phyloP scores from a whole-genome alignment of 2,329 filamentous ascomycete genomes.

The Didymosphaeria variabile region DNA sequence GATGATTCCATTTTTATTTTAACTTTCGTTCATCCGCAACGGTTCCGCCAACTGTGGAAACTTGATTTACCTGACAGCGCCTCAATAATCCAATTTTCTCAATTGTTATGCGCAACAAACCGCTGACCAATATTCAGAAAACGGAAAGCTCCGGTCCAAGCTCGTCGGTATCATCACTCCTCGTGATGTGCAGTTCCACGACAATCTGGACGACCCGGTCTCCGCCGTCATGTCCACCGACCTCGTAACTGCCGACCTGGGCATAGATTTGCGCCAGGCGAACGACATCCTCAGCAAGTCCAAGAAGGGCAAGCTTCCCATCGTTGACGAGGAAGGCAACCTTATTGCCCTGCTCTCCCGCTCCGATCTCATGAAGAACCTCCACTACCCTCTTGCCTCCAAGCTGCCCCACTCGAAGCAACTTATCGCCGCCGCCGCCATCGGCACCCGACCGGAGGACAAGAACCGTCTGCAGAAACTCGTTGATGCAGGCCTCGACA shows the following conservation, averaged over 20 bases:
- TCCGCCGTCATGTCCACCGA: constrained; percentile 95
- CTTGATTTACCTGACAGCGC: constrained; percentile 9
- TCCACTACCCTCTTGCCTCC: constrained; percentile 94
- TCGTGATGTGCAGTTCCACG: constrained; percentile 97
- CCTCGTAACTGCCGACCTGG: constrained; percentile 84
- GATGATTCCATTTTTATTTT: constrained; percentile 81
- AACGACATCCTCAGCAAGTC: constrained; percentile 93
- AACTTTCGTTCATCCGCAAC: constrained; percentile 99
- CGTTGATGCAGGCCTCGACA: constrained; percentile 92
- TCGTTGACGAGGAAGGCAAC: constrained; percentile 84
- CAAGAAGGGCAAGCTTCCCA: constrained; percentile 98
- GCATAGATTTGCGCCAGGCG: constrained; percentile 85
- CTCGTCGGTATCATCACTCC: constrained; percentile 97
- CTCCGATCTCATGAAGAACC: constrained; percentile 98
- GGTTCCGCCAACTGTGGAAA: constrained; percentile 89
- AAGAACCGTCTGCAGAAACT: constrained; percentile 86
- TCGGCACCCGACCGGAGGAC: constrained; percentile 94
- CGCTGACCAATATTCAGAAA: constrained; percentile 67
- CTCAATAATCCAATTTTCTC: constrained; percentile 8
- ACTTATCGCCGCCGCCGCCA: constrained; percentile 92
- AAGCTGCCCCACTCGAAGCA: constrained; percentile 98
- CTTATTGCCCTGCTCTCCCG: constrained; percentile 62
- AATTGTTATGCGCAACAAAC: constrained; percentile 13
- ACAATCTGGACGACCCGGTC: constrained; percentile 74
- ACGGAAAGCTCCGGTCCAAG: constrained; percentile 91